Base-by-base conservation (phyloP, 805 yeast species). In the Candida argentea region DNA sequence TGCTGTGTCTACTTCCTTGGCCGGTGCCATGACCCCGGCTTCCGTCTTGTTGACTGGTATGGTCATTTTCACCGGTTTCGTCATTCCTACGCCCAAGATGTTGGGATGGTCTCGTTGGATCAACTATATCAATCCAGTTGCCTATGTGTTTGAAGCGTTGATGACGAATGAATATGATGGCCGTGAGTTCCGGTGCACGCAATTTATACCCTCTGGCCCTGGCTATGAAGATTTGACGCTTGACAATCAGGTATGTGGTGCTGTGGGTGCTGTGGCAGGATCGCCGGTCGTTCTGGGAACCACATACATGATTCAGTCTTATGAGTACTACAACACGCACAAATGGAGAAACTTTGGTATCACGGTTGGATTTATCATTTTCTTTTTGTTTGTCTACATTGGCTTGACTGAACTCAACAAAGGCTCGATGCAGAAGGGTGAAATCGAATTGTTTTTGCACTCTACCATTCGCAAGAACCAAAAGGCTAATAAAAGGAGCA, bases 381-480 rank as follows among this genome's bases (percentile, higher is more conserved):
- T 73, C 49, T 75, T 79, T 52, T 59, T 76, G 30, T 43, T 38
- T 28, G 57, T 69, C 7, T 77, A 78, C 47, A 48, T 80, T 34
- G 20, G 55, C 3, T 56, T 73, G 33, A 65, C 73, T 29, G 87
- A 80, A 46, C 54, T 43, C 36, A 71, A 73, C 41, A 67, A 65
- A 44, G 73, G 77, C 46, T 72, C 81, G 3, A 62, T 66, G 59
- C 81, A 73, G 50, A 73, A 73, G 52, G 87, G 87, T 61, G 87
- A 79, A 50, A 62, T 78, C 18, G 53, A 76, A 35, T 61, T 79
- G 15, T 78, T 73, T 60, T 74, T 70, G 43, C 52, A 54, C 25
- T 52, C 67, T 2, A 57, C 70, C 29, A 53, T 74, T 46, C 58
- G 48, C 27, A 65, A 64, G 37, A 36, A 70, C 43, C 64, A 54